A percentile compares a stretch with the other conserved stretches of the same genome.
phyloP scores from a whole-genome alignment of 2,329 filamentous ascomycete species.

The Trichoderma simmonsii region DNA sequence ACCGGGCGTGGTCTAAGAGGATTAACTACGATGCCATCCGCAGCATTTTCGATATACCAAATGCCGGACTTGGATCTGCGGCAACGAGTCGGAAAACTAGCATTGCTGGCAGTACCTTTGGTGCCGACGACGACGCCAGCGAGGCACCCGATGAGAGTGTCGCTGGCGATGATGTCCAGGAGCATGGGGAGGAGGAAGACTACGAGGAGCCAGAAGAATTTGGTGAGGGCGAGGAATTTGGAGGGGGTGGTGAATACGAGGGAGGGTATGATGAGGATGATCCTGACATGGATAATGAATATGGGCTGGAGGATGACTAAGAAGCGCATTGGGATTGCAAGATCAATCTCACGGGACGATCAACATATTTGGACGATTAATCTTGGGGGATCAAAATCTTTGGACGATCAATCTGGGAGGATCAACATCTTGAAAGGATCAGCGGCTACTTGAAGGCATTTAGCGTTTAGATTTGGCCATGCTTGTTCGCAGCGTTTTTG shows the following conservation, averaged over 20 bases:
- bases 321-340: not conserved
- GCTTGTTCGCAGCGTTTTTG: not conserved
- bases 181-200: constrained; percentile 36
- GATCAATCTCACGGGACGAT: not conserved
- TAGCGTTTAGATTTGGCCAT: not conserved
- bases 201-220: constrained; percentile 34
- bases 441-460: not conserved
- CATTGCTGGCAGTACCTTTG: constrained; percentile 36
- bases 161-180: constrained; percentile 34
- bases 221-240: constrained; percentile 34
- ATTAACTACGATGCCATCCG: constrained; percentile 69
- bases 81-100: constrained; percentile 47
- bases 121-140: constrained; percentile 35
- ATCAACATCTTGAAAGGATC: not conserved
- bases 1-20: constrained; percentile 67
- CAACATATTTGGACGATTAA: not conserved
- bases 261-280: constrained; percentile 37
- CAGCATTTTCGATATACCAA: constrained; percentile 52
- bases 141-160: constrained; percentile 37
- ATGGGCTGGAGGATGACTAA: constrained; percentile 32
- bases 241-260: constrained; percentile 34
- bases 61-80: constrained; percentile 48
- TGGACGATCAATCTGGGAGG: not conserved
- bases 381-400: not conserved
- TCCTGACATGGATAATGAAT: constrained; percentile 37